phyloP scores from a whole-genome alignment of 257 asterid genomes.

The Gentiana straminea region DNA sequence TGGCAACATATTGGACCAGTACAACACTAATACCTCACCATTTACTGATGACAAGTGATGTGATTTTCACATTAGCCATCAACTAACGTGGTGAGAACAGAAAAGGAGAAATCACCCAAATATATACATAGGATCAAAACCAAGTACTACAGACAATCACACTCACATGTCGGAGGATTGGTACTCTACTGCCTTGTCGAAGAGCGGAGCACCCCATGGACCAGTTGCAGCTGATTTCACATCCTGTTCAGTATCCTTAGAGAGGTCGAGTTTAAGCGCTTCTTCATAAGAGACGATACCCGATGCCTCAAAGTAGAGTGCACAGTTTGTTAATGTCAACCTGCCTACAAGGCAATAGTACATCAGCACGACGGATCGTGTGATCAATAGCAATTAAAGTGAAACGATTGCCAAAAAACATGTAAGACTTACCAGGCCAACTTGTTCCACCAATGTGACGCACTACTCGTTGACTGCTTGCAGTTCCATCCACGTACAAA shows the following conservation, averaged over 20 bases:
- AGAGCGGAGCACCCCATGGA: slow-evolving; percentile 97
- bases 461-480: slow-evolving; percentile 65
- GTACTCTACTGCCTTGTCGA: slow-evolving; percentile 69
- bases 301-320: slow-evolving; percentile 84
- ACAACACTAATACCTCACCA: too few relatives aligned
- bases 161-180: slow-evolving; percentile 75
- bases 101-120: too few relatives aligned
- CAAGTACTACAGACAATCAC: neutral
- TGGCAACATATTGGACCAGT: too few relatives aligned
- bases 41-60: neutral
- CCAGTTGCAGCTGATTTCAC: slow-evolving; percentile 70
- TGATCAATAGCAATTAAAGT: neutral
- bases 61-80: neutral
- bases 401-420: neutral
- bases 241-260: slow-evolving; percentile 38
- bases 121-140: neutral
- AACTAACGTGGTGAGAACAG: too few relatives aligned
- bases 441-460: slow-evolving; percentile 96
- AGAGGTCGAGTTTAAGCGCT: slow-evolving; percentile 68
- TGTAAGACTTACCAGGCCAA: slow-evolving; percentile 63
- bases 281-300: slow-evolving; percentile 57
- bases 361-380: slow-evolving; percentile 2
- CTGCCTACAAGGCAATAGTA: slow-evolving; percentile 43
- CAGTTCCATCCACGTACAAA: slow-evolving; percentile 86
- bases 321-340: slow-evolving; percentile 78